A percentile compares a stretch with the other conserved stretches of the same genome.
phyloP scores from a whole-genome alignment of 2,329 filamentous ascomycete genomes.

The Alternaria gaisen region DNA sequence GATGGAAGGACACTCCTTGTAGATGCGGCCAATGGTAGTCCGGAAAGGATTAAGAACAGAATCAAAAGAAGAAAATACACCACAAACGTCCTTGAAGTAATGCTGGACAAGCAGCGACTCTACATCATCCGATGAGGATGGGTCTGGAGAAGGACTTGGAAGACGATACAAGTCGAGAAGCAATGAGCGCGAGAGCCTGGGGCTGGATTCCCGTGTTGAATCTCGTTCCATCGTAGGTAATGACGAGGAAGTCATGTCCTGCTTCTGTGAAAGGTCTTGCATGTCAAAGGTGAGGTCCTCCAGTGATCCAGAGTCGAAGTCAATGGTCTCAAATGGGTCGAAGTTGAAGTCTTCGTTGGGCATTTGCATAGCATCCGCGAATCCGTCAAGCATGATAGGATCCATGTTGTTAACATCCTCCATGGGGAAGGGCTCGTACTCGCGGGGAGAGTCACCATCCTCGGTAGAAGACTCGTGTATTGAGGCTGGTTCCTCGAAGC shows the following conservation, averaged over 20 bases:
- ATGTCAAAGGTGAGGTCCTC: constrained; percentile 32
- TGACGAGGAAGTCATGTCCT: constrained; percentile 27
- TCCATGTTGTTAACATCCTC: constrained; percentile 37
- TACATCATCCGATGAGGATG: constrained; percentile 54
- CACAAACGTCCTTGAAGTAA: constrained; percentile 70
- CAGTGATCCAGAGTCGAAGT: constrained; percentile 36
- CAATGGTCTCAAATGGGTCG: constrained; percentile 38
- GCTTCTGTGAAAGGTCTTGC: constrained; percentile 27
- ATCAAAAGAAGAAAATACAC: constrained; percentile 71
- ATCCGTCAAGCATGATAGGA: constrained; percentile 35
- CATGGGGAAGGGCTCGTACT: constrained; percentile 37
- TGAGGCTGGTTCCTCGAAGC: constrained; percentile 28
- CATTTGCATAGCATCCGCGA: constrained; percentile 32
- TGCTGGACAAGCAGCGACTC: constrained; percentile 68
- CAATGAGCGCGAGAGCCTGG: constrained; percentile 50
- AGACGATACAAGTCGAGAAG: constrained; percentile 51
- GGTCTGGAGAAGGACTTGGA: constrained; percentile 44
- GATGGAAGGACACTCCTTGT: constrained; percentile 66
- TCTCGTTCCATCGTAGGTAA: constrained; percentile 25
- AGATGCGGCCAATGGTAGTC: constrained; percentile 65
- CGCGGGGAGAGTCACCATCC: constrained; percentile 34
- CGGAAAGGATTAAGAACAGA: constrained; percentile 69
- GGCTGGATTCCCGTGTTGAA: constrained; percentile 34
- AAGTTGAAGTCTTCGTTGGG: constrained; percentile 37
- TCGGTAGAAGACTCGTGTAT: constrained; percentile 38